Evolutionary conservation across 139 green algal genomes (phyloP).

Genomic region (Tetratostichococcus sp.): DNA sequence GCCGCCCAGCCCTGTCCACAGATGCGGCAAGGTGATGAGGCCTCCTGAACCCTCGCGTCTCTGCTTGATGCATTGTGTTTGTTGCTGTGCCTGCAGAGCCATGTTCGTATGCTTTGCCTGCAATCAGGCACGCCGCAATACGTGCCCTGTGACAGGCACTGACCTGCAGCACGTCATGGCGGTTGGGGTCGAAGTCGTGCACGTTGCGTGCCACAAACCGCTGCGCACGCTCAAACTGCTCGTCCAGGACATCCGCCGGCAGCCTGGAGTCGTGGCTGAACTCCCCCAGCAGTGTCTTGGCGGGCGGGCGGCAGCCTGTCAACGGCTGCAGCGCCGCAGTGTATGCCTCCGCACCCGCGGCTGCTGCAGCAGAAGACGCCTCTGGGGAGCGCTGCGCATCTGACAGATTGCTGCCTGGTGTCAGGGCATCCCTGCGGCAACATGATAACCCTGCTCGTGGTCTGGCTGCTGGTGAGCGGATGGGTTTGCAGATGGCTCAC

Average conservation of each 20-base stretch:
- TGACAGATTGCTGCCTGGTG: not conserved
- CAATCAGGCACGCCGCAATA: too few relatives aligned
- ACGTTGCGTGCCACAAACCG: constrained; percentile 19
- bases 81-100: too few relatives aligned
- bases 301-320: not conserved
- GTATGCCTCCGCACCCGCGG: not conserved
- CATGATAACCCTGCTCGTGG: too few relatives aligned
- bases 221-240: constrained; percentile 36
- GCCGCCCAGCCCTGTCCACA: constrained; percentile 24
- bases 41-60: too few relatives aligned
- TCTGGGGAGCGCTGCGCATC: not conserved
- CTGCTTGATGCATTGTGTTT: too few relatives aligned
- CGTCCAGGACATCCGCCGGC: constrained; percentile 17
- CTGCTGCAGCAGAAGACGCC: not conserved
- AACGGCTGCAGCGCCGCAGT: constrained; percentile 8
- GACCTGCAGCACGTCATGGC: constrained; percentile 18
- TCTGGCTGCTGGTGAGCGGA: too few relatives aligned
- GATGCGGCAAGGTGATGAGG: too few relatives aligned
- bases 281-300: constrained; percentile 1
- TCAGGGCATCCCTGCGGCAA: not conserved
- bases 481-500: too few relatives aligned
- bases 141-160: too few relatives aligned
- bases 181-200: constrained; percentile 18
- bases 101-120: too few relatives aligned
- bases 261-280: not conserved